Conservation (phyloP, 2,329 filamentous ascomycete species). For the Pseudopyricularia cyperi region DNA sequence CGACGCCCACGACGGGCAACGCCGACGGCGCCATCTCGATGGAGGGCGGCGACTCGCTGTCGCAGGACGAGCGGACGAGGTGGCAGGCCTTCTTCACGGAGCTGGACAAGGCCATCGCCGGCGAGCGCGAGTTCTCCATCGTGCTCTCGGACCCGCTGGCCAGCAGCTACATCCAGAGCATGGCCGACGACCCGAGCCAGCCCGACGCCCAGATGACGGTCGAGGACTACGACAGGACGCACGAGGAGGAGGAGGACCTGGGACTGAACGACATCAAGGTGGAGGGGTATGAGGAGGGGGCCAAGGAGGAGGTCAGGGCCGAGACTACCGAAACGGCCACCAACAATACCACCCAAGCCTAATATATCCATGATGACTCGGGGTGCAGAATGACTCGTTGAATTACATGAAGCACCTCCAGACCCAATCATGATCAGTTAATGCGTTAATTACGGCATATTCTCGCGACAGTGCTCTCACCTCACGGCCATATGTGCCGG, state of each 20-base stretch:
- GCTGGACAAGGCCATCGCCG: slow-evolving; percentile 66
- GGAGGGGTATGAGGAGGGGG: slow-evolving; percentile 58
- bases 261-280: slow-evolving; percentile 87
- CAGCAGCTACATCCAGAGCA: slow-evolving; percentile 85
- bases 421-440: too few species aligned
- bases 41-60: slow-evolving; percentile 68
- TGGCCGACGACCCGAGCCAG: slow-evolving; percentile 57
- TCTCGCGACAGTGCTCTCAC: too few species aligned
- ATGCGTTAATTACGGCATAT: too few species aligned
- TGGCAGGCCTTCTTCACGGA: slow-evolving; percentile 75
- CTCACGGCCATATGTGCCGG: too few species aligned
- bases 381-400: too few species aligned
- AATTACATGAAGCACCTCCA: too few species aligned
- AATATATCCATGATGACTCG: background rate
- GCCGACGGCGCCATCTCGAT: slow-evolving; percentile 48
- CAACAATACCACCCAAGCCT: background rate
- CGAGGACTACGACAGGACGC: slow-evolving; percentile 75
- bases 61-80: slow-evolving; percentile 45
- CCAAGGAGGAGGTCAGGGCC: slow-evolving; percentile 9
- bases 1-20: slow-evolving; percentile 16
- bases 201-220: slow-evolving; percentile 67
- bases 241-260: slow-evolving; percentile 87
- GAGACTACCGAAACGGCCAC: background rate
- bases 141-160: slow-evolving; percentile 80
- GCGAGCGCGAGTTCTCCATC: slow-evolving; percentile 68